Evolutionary conservation across 257 asterid species (phyloP).

Genomic region (Solanum sitiens): DNA sequence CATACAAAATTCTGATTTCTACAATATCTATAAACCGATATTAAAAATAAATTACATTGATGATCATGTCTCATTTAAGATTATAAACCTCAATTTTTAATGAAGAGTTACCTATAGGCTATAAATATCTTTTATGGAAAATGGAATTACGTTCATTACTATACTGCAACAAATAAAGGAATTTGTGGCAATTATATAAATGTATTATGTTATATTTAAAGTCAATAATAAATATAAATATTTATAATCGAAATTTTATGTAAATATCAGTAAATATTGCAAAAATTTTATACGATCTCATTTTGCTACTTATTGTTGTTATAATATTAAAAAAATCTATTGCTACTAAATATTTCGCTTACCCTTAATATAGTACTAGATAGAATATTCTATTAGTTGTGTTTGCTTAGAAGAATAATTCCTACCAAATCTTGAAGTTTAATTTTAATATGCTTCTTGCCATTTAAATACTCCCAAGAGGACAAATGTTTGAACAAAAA

Average conservation of each 20-base stretch:
- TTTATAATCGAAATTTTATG: too few relatives aligned
- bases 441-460: neutral
- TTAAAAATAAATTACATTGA: too few relatives aligned
- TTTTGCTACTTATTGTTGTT: neutral
- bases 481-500: neutral
- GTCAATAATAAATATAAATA: too few relatives aligned
- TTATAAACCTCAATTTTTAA: neutral
- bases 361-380: neutral
- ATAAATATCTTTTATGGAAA: neutral
- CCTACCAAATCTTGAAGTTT: neutral
- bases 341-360: too few relatives aligned
- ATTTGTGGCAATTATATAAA: neutral
- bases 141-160: neutral
- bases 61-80: neutral
- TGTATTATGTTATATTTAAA: neutral
- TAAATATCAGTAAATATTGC: too few relatives aligned
- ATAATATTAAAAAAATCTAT: too few relatives aligned
- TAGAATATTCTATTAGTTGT: neutral
- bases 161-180: neutral
- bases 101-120: neutral
- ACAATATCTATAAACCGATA: too few relatives aligned
- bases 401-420: neutral
- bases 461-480: neutral
- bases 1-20: too few relatives aligned
- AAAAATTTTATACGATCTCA: too few relatives aligned